Conservation (phyloP, 108 stramenopile species). For the Cyclotella choctawhatcheeana region DNA sequence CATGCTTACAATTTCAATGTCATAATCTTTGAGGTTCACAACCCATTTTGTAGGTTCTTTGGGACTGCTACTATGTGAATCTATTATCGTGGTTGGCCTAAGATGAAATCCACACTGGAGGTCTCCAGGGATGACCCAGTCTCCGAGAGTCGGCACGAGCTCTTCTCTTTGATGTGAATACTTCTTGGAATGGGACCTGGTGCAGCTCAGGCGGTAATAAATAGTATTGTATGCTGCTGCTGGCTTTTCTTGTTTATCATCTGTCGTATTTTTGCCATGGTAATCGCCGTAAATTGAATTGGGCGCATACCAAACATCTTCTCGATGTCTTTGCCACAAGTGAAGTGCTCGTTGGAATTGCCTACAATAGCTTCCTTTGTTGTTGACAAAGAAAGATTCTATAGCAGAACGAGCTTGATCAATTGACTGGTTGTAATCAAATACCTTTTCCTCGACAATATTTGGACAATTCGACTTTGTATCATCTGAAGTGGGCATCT, state of each 20-base stretch:
- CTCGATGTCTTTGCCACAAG: constrained; percentile 25
- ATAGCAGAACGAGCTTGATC: constrained; percentile 16
- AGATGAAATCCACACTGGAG: too few species aligned
- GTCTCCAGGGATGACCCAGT: constrained; percentile 31
- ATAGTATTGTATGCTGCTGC: neutral
- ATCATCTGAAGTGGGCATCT: too few species aligned
- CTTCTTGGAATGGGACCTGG: constrained; percentile 35
- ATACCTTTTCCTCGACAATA: neutral
- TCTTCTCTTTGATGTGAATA: constrained; percentile 48
- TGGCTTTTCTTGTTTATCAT: neutral
- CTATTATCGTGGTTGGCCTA: neutral
- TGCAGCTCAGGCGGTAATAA: constrained; percentile 42
- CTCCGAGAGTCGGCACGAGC: constrained; percentile 24
- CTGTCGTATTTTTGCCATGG: neutral
- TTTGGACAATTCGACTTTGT: neutral
- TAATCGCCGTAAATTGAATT: constrained; percentile 13
- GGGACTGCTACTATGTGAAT: neutral
- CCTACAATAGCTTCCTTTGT: neutral
- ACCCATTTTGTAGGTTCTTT: constrained; percentile 25
- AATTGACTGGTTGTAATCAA: constrained; percentile 12
- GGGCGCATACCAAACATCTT: constrained; percentile 19
- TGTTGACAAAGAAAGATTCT: neutral
- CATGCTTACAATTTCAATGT: constrained; percentile 59
- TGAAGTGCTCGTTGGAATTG: constrained; percentile 19
- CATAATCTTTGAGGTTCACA: constrained; percentile 65